Evolutionary conservation across 305 asterid genomes (phyloP).

Genomic region (Solanum hybrid): DNA sequence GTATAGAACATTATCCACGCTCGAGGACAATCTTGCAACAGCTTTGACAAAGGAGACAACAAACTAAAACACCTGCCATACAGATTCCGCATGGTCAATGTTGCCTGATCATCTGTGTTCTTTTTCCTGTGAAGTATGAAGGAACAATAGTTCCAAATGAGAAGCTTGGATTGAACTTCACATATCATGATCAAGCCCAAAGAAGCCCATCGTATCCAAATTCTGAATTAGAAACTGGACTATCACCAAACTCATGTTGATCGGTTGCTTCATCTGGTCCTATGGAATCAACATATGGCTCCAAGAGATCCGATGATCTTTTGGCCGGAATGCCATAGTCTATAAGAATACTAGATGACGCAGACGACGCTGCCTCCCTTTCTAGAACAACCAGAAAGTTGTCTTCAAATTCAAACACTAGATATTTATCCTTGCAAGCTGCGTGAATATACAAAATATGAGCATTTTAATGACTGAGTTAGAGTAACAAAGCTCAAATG

Average conservation of each 20-base stretch:
- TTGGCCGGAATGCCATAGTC: constrained; percentile 84
- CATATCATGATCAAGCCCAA: constrained; percentile 41
- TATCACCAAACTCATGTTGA: constrained; percentile 49
- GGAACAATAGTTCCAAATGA: neutral
- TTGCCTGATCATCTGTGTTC: neutral
- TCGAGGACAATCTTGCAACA: neutral
- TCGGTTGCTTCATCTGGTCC: constrained; percentile 22
- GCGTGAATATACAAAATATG: constrained; percentile 11
- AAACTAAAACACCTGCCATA: neutral
- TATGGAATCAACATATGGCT: constrained; percentile 43
- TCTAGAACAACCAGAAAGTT: constrained; percentile 74
- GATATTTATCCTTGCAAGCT: constrained; percentile 83
- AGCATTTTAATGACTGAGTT: neutral
- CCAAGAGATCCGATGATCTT: constrained; percentile 68
- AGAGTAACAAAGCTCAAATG: neutral
- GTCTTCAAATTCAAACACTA: constrained; percentile 87
- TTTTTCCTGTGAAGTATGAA: neutral
- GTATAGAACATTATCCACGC: neutral
- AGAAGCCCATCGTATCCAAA: constrained; percentile 71
- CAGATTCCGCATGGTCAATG: neutral
- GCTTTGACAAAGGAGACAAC: neutral
- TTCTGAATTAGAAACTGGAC: constrained; percentile 59
- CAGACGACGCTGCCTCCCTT: constrained; percentile 62
- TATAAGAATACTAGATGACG: constrained; percentile 66
- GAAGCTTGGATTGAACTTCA: neutral